Conservation (phyloP, 179 eudicot genomes). For the Beta lomatogona region DNA sequence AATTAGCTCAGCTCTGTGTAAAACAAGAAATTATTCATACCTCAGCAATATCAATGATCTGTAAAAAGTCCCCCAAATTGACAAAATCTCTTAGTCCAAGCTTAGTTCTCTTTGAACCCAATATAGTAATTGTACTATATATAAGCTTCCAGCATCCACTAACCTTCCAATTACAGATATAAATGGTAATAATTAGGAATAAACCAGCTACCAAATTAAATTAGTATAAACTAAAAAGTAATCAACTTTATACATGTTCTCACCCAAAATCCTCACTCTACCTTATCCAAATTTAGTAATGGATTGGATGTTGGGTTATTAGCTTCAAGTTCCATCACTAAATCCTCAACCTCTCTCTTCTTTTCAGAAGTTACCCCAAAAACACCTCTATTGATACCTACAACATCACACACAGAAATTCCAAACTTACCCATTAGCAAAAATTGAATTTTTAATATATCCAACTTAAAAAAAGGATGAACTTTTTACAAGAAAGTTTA, state of each 20-base stretch:
- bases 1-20: not conserved
- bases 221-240: not conserved
- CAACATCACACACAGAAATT: not conserved
- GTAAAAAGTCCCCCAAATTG: constrained; percentile 71
- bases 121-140: constrained; percentile 82
- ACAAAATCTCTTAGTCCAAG: constrained; percentile 91
- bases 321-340: constrained; percentile 66
- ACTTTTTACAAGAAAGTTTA: not conserved
- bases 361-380: constrained; percentile 76
- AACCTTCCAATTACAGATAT: constrained; percentile 44
- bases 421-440: not conserved
- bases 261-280: constrained; percentile 10
- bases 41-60: constrained; percentile 67
- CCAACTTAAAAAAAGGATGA: not conserved
- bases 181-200: not conserved
- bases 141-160: constrained; percentile 87
- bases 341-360: constrained; percentile 62
- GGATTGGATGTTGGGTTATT: constrained; percentile 75
- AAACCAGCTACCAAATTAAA: not conserved
- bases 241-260: not conserved
- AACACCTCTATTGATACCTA: constrained; percentile 83
- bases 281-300: constrained; percentile 63
- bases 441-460: not conserved
- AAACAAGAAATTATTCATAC: constrained; percentile 41
- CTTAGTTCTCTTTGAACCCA: constrained; percentile 91